Conservation (phyloP, 495 filamentous ascomycete genomes). For the Niebla homalea region DNA sequence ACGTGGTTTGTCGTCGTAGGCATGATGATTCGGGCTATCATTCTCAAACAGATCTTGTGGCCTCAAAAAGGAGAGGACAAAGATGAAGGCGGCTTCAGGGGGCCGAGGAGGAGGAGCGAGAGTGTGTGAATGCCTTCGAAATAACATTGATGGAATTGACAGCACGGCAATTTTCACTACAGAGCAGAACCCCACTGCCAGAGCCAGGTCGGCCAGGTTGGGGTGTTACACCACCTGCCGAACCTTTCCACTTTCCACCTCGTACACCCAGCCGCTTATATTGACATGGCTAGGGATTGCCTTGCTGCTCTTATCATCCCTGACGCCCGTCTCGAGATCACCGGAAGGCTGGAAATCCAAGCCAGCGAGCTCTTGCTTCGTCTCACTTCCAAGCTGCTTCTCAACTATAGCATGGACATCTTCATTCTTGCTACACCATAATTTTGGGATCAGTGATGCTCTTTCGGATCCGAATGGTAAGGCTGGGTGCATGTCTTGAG, state of each 20-base stretch:
- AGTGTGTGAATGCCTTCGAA: background rate
- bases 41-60: slow-evolving; percentile 53
- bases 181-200: background rate
- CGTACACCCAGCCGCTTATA: slow-evolving; percentile 67
- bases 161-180: too few species aligned
- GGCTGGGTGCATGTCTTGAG: too few species aligned
- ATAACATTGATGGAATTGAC: too few species aligned
- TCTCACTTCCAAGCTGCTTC: slow-evolving; percentile 42
- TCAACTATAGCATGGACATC: slow-evolving; percentile 44
- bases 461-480: too few species aligned
- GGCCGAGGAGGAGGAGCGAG: slow-evolving; percentile 1
- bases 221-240: slow-evolving; percentile 33
- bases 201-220: background rate
- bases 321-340: slow-evolving; percentile 49
- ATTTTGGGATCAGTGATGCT: too few species aligned
- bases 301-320: slow-evolving; percentile 48
- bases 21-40: slow-evolving; percentile 58
- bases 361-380: slow-evolving; percentile 24
- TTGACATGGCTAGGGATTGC: slow-evolving; percentile 43
- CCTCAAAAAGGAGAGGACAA: slow-evolving; percentile 56
- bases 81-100: slow-evolving; percentile 44
- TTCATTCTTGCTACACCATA: slow-evolving; percentile 33
- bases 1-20: slow-evolving; percentile 57
- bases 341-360: slow-evolving; percentile 53
- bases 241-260: slow-evolving; percentile 64